Percentiles rank a stretch among this genome's conserved stretches.
These are phyloP conservation scores for Penicillium malachiteum DNA, from an alignment of 495 filamentous ascomycete genomes.

Conservation along the genomic window DNA sequence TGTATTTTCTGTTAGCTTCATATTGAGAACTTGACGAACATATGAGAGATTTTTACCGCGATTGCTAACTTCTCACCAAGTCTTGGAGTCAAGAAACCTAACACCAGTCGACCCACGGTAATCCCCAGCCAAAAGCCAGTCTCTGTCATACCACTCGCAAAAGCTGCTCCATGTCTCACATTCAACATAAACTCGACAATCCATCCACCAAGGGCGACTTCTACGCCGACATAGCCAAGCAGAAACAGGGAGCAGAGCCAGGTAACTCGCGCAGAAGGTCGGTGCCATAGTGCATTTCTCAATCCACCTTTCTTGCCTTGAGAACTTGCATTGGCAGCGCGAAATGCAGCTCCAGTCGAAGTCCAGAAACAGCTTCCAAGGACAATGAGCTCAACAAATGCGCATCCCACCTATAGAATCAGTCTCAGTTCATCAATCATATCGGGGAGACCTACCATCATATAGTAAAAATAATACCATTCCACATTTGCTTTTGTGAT, in stretches of 20 bases:
- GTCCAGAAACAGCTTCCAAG: conserved; percentile 64
- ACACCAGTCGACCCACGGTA: conserved; percentile 56
- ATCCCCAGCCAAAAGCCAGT: conserved; percentile 69
- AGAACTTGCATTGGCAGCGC: conserved; percentile 39
- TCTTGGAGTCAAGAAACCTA: conserved; percentile 63
- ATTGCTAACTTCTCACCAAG: conserved; percentile 62
- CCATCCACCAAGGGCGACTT: conserved; percentile 79
- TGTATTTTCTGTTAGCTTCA: conserved; percentile 8
- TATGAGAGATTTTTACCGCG: conserved; percentile 31
- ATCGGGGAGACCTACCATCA: conserved; percentile 46
- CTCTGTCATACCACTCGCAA: conserved; percentile 60
- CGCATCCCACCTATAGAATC: conserved; percentile 55
- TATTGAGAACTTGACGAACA: background rate
- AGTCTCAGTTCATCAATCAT: background rate
- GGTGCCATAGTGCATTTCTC: conserved; percentile 54
- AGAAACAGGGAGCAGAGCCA: conserved; percentile 79
- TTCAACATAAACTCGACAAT: conserved; percentile 65
- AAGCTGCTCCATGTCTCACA: conserved; percentile 53
- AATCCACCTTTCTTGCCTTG: conserved; percentile 48
- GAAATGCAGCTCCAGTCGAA: conserved; percentile 61
- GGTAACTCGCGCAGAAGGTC: conserved; percentile 52
- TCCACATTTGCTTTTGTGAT: conserved; percentile 46
- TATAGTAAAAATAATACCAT: conserved; percentile 63
- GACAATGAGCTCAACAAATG: conserved; percentile 57
- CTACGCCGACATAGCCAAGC: conserved; percentile 78